Base-by-base conservation (phyloP, 805 yeast genomes). In the Saccharomycopsis capsularis region DNA sequence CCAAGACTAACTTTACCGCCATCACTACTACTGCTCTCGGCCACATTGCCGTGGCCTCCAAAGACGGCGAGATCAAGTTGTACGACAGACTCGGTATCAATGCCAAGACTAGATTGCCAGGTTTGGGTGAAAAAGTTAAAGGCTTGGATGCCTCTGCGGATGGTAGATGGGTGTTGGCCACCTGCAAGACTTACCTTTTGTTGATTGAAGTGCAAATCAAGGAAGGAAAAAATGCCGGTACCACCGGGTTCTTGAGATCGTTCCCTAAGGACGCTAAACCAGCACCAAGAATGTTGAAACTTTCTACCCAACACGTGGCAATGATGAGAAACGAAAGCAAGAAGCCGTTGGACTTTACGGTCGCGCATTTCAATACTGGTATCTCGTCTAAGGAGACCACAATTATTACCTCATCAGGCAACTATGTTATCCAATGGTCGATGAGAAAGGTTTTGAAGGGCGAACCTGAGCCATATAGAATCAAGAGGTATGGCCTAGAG, bases 401-500 rank as follows among this genome's bases (percentile, higher is more conserved):
- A 1, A 84, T 89, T 44, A 79, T 87, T 22, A 75, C 95, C 1
- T 79, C 91, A 3, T 71, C 82, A 2, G 96, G 96, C 2, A 91
- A 90, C 18, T 89, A 79, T 63, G 83, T 88, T 22, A 75, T 89
- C 21, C 74, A 85, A 1, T 89, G 96, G 96, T 79, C 83, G 11
- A 63, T 89, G 60, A 73, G 68, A 55, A 77, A 80, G 53, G 70
- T 84, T 13, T 60, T 82, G 39, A 66, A 68, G 40, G 78, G 79
- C 48, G 77, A 75, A 48, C 65, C 65, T 39, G 73, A 69, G 23
- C 74, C 84, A 4, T 86, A 85, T 61, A 65, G 72, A 44, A 80
- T 90, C 60, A 81, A 77, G 62, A 71, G 78, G 48, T 83, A 83
- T 61, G 65, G 70, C 21, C 74, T 75, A 39, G 67, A 75, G 39